A percentile compares a stretch with the other conserved stretches of the same genome.
These are phyloP conservation scores for Boletus huronensis DNA, from an alignment of 768 basidiomycete genomes.

Conservation along the genomic window DNA sequence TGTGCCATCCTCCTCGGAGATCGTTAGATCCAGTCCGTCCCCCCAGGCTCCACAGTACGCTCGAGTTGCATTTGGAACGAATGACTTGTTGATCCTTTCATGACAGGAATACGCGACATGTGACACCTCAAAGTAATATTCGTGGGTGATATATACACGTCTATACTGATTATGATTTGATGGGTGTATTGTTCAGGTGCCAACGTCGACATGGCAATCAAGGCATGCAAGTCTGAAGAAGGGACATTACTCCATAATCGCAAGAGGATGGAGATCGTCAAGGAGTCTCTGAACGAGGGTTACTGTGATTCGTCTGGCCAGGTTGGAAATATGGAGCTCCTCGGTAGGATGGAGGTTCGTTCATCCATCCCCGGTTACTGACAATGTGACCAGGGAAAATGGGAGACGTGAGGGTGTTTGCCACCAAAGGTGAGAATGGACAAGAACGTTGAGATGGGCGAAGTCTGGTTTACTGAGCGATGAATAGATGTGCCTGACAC, in stretches of 20 bases:
- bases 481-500: conserved; percentile 54
- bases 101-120: conserved; percentile 21
- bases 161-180: background rate
- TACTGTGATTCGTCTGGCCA: conserved; percentile 78
- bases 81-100: background rate
- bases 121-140: conserved; percentile 44
- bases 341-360: conserved; percentile 43
- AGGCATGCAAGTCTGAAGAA: conserved; percentile 68
- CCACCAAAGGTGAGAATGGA: conserved; percentile 50
- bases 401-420: conserved; percentile 58
- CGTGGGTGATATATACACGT: conserved; percentile 26
- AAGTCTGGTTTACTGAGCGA: background rate
- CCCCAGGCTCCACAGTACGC: conserved; percentile 21
- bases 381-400: conserved; percentile 46
- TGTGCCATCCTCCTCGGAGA: conserved; percentile 17
- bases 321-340: conserved; percentile 52
- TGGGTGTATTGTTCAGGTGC: conserved; percentile 32
- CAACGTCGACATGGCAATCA: conserved; percentile 70
- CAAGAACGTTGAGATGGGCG: background rate
- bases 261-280: conserved; percentile 66
- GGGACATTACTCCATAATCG: conserved; percentile 58
- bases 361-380: background rate
- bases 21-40: conserved; percentile 12
- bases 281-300: conserved; percentile 72
- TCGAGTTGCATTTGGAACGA: background rate